phyloP scores from a whole-genome alignment of 2,329 filamentous ascomycete species.

The Aspergillus carbonarius region DNA sequence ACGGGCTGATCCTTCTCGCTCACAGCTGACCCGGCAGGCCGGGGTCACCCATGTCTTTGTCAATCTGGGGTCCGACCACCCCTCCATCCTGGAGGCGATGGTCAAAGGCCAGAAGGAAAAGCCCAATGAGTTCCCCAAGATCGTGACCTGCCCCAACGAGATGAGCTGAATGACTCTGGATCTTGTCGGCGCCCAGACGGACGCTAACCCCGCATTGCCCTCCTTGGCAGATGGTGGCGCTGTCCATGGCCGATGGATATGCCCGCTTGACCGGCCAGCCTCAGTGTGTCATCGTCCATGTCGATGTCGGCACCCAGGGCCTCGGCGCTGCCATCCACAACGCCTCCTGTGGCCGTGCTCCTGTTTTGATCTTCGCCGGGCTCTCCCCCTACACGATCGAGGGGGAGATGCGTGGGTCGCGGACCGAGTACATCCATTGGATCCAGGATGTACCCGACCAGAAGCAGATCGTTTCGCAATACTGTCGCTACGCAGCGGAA shows the following conservation, averaged over 20 bases:
- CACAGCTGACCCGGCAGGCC: constrained; percentile 33
- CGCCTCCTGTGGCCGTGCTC: constrained; percentile 70
- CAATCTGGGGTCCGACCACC: constrained; percentile 60
- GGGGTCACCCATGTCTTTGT: constrained; percentile 55
- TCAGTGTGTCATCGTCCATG: constrained; percentile 76
- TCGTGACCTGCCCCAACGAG: constrained; percentile 80
- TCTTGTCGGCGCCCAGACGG: not conserved
- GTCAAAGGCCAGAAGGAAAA: constrained; percentile 71
- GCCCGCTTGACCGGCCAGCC: constrained; percentile 69
- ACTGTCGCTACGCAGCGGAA: constrained; percentile 80
- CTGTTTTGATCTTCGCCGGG: constrained; percentile 75
- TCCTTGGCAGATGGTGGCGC: constrained; percentile 68
- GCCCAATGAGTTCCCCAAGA: constrained; percentile 64
- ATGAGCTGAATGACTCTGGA: constrained; percentile 42
- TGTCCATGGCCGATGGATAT: constrained; percentile 82
- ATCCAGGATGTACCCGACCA: constrained; percentile 82
- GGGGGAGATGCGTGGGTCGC: constrained; percentile 72
- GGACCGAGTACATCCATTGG: constrained; percentile 85
- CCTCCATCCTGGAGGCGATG: constrained; percentile 77
- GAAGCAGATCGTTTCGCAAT: constrained; percentile 76
- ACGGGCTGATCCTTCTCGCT: constrained; percentile 4
- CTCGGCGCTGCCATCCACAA: constrained; percentile 78
- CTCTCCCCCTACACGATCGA: constrained; percentile 74
- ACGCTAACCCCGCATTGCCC: constrained; percentile 15
- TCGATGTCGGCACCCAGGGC: constrained; percentile 79